Evolutionary conservation across 2,329 filamentous ascomycete species (phyloP).

Genomic region (Ophiostoma pallidulum): DNA sequence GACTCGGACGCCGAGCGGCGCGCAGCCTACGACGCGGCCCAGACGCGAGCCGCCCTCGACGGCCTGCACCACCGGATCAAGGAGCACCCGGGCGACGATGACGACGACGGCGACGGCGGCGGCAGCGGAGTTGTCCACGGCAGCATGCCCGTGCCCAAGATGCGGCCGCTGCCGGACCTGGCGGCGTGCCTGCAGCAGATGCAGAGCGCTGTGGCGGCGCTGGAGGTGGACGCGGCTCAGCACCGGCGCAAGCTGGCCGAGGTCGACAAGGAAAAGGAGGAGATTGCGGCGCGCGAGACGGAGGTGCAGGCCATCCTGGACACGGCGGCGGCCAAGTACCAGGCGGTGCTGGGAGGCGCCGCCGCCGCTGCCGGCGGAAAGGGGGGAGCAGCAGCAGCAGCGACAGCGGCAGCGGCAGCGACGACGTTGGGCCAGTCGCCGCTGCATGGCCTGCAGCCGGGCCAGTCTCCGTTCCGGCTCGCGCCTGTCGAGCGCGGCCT

Average conservation of each 20-base stretch:
- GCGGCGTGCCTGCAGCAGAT: conserved; percentile 56
- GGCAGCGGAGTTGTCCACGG: conserved; percentile 21
- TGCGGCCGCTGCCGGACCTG: conserved; percentile 69
- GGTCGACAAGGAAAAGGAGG: conserved; percentile 56
- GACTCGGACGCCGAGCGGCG: conserved; percentile 63
- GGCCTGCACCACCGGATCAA: conserved; percentile 44
- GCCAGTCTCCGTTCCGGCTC: conserved; percentile 23
- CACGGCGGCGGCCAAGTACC: conserved; percentile 62
- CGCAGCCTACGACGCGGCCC: conserved; percentile 77
- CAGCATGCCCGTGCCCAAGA: conserved; percentile 43
- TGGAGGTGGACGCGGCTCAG: conserved; percentile 52
- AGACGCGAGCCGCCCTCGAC: conserved; percentile 81
- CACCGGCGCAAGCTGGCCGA: conserved; percentile 56
- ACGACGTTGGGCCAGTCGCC: conserved; percentile 14
- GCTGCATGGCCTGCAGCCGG: conserved; percentile 20
- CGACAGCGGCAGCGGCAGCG: not conserved
- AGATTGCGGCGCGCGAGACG: conserved; percentile 58
- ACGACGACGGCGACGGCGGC: conserved; percentile 25
- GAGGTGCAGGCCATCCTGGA: conserved; percentile 75
- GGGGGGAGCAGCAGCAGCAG: conserved; percentile 9
- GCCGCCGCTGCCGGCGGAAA: conserved; percentile 8
- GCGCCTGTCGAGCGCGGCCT: conserved; percentile 30
- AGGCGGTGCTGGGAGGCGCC: conserved; percentile 30
- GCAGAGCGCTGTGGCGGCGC: conserved; percentile 48
- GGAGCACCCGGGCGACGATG: conserved; percentile 33